These are phyloP conservation scores for Spathaspora girioi DNA, from an alignment of 805 yeast genomes.

Conservation along the genomic window DNA sequence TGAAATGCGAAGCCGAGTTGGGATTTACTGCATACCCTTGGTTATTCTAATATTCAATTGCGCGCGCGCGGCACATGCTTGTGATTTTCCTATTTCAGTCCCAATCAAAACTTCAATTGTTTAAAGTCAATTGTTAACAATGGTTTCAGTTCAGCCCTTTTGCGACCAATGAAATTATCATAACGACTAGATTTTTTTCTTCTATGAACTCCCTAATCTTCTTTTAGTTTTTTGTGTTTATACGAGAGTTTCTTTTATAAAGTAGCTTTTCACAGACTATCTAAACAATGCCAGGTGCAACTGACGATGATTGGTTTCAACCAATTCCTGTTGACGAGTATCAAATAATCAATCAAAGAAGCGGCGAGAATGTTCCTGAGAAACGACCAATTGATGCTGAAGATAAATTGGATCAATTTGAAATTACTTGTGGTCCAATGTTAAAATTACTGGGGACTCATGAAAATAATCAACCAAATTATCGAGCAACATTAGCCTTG, in stretches of 20 bases:
- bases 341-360: conserved; percentile 21
- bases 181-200: neutral
- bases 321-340: conserved; percentile 28
- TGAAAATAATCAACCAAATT: conserved; percentile 46
- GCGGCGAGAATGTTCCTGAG: conserved; percentile 23
- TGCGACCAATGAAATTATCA: neutral
- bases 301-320: conserved; percentile 7
- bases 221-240: neutral
- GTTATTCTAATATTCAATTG: too few relatives aligned
- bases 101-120: too few relatives aligned
- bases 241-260: neutral
- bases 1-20: too few relatives aligned
- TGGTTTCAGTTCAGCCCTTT: neutral
- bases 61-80: too few relatives aligned
- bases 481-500: conserved; percentile 67
- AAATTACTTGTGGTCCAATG: conserved; percentile 73
- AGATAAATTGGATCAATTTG: conserved; percentile 25
- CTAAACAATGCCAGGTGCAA: neutral
- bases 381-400: conserved; percentile 19
- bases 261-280: neutral
- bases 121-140: neutral
- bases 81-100: too few relatives aligned
- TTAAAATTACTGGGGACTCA: conserved; percentile 62
- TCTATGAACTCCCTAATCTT: neutral
- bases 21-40: too few relatives aligned